phyloP scores from a whole-genome alignment of 2,329 filamentous ascomycete genomes.

The Cadophora gregata region DNA sequence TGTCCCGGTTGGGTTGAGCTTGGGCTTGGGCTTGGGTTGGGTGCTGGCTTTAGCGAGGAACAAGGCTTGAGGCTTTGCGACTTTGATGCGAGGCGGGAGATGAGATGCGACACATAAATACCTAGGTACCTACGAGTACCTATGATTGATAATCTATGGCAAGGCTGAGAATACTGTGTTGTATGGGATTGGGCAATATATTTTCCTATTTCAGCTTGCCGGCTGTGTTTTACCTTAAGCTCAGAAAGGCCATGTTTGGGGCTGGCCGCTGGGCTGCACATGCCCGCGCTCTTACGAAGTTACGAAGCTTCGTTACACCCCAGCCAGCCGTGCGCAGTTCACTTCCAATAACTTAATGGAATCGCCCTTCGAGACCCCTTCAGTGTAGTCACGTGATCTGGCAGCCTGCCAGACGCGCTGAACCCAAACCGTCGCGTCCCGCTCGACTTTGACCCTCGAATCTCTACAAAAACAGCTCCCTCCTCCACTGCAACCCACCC shows the following conservation, averaged over 20 bases:
- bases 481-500: neutral
- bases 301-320: too few species aligned
- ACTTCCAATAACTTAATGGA: too few species aligned
- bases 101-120: neutral
- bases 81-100: neutral
- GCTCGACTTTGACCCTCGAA: neutral
- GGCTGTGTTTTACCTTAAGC: neutral
- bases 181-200: neutral
- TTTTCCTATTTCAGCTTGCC: neutral
- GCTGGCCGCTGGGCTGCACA: neutral
- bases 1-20: neutral
- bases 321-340: too few species aligned
- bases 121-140: too few species aligned
- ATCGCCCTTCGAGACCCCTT: neutral
- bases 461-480: neutral
- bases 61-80: neutral
- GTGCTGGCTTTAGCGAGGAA: conserved; percentile 9
- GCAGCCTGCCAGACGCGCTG: conserved; percentile 3
- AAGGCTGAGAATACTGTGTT: neutral
- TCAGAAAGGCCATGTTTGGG: neutral
- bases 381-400: neutral
- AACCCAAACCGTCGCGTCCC: conserved; percentile 1
- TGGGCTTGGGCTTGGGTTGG: too few species aligned
- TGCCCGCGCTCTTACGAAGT: too few species aligned
- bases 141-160: neutral